A percentile compares a stretch with the other conserved stretches of the same genome.
These are phyloP conservation scores for Xylariaceae sp. DNA, from an alignment of 2,329 filamentous ascomycete species.

Conservation along the genomic window DNA sequence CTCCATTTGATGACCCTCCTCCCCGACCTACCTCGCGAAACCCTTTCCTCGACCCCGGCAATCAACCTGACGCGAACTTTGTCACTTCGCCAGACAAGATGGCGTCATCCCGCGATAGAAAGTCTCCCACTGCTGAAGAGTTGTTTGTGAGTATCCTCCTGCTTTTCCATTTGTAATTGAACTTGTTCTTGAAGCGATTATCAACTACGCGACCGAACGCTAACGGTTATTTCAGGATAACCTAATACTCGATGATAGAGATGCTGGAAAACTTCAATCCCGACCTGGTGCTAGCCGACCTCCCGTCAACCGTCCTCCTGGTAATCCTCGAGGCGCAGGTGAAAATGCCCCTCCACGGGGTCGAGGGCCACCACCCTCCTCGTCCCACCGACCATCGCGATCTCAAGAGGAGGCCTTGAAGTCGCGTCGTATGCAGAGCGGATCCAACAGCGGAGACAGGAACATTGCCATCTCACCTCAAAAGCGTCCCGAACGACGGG, in stretches of 20 bases:
- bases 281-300: constrained; percentile 35
- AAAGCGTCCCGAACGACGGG: constrained; percentile 50
- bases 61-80: constrained; percentile 33
- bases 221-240: constrained; percentile 57
- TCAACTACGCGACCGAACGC: constrained; percentile 31
- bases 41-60: constrained; percentile 67
- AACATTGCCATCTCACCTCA: constrained; percentile 42
- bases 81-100: constrained; percentile 52
- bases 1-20: constrained; percentile 63
- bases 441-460: constrained; percentile 39
- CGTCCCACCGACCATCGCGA: constrained; percentile 61
- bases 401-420: constrained; percentile 68
- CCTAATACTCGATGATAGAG: constrained; percentile 63
- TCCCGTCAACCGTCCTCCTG: constrained; percentile 44
- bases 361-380: constrained; percentile 46
- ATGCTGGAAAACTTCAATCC: constrained; percentile 41
- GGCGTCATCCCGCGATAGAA: constrained; percentile 51
- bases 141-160: constrained; percentile 68
- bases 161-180: constrained; percentile 1
- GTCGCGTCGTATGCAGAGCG: constrained; percentile 47
- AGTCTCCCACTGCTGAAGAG: constrained; percentile 64
- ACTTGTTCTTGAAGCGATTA: neutral
- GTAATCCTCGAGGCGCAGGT: constrained; percentile 46
- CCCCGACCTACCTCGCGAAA: constrained; percentile 71
- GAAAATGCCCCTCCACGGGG: constrained; percentile 55